Base-by-base conservation (phyloP, 139 green algal species). In the Haematococcus lacustris region DNA sequence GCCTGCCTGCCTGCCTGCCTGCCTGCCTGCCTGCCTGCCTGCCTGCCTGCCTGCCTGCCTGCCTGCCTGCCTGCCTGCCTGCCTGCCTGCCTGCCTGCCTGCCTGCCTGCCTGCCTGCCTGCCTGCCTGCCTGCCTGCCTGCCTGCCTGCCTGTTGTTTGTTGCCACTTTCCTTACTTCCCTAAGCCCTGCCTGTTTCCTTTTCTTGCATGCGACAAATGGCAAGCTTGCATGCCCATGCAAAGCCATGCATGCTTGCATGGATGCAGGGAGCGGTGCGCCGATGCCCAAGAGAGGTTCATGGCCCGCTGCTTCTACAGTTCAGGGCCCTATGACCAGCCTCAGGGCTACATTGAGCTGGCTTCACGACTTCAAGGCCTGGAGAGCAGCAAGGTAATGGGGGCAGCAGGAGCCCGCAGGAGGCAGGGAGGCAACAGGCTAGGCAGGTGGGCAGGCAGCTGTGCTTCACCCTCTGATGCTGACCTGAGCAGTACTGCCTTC, bases 281-380 rank as follows among this genome's bases (percentile, higher is more conserved):
- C 3, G 83, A 85, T 30, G 83, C 85, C 30, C 86, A 93, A 76
- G 86, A 91, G 6, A 41, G 80, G 7, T 99, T 99, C 74, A 83
- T 99, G 51, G 30, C 80, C 21, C 81, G 88, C 51, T 97, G 93
- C 83, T 92, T 91, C 74, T 98, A 99, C 78, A 82, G 90, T 5
- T 33, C 86, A 69, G 76, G 81, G 30, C 66, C 74, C 17, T 87
- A 84, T 53, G 80, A 87, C 66, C 5, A 39, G 5, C 37, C 80
- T 7, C 30, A 67, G 21, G 89, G 89, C 47, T 99, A 97, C 81
- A 40, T 73, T 37, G 37, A 76, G 21, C 86, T 99, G 17, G 79
- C n/a, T n/a, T n/a, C n/a, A n/a, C n/a, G n/a, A n/a, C n/a, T n/a
- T n/a, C n/a, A n/a, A n/a, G n/a, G n/a, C n/a, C n/a, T n/a, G n/a